phyloP scores from a whole-genome alignment of 2,329 filamentous ascomycete species.

The Alternaria ethzedia region DNA sequence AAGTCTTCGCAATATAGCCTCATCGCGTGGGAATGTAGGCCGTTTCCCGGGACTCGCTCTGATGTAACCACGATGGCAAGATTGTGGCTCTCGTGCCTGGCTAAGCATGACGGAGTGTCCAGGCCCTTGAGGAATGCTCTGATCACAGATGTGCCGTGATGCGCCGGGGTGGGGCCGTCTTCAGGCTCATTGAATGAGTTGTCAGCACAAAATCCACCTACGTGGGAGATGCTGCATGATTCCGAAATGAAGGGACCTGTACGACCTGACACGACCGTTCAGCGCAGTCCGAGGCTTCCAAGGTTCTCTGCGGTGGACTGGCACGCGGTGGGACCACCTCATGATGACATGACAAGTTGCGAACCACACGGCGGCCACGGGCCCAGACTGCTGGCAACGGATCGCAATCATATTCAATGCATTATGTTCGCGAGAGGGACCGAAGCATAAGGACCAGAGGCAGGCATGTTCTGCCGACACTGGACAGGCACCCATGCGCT shows the following conservation, averaged over 20 bases:
- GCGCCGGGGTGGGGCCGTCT: conserved; percentile 35
- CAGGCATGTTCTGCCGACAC: conserved; percentile 37
- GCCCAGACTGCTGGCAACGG: conserved; percentile 18
- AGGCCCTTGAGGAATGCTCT: conserved; percentile 30
- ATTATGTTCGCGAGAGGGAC: conserved; percentile 5
- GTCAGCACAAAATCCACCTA: conserved; percentile 44
- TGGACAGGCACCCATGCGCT: conserved; percentile 38
- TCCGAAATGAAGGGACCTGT: conserved; percentile 51
- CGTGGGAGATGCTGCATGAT: conserved; percentile 46
- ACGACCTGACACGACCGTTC: conserved; percentile 32
- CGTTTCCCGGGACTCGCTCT: conserved; percentile 26
- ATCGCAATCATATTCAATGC: conserved; percentile 22
- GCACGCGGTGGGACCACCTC: conserved; percentile 23
- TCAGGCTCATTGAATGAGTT: conserved; percentile 48
- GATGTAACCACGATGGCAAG: conserved; percentile 25
- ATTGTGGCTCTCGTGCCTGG: conserved; percentile 32
- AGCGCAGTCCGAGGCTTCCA: conserved; percentile 20
- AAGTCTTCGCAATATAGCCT: conserved; percentile 27
- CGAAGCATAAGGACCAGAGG: conserved; percentile 18
- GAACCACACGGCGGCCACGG: conserved; percentile 20
- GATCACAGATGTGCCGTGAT: conserved; percentile 29
- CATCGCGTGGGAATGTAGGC: conserved; percentile 27
- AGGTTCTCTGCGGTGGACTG: conserved; percentile 19
- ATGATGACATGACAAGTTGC: conserved; percentile 24
- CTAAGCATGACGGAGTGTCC: conserved; percentile 32